Conservation (phyloP, 2,329 filamentous ascomycete genomes). For the Elsinoe arachidis region DNA sequence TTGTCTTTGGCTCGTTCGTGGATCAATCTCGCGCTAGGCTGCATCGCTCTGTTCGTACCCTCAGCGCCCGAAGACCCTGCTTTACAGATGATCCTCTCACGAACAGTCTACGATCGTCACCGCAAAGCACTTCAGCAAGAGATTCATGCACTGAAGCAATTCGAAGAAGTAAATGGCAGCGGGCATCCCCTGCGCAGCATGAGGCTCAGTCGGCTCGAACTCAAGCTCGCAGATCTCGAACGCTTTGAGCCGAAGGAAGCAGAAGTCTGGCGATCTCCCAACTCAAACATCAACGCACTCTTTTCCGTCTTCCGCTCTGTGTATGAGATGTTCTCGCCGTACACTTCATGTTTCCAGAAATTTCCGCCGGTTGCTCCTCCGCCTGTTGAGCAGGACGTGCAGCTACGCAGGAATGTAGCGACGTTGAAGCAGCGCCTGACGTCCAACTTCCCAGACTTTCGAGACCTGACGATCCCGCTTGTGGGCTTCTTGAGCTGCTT, state of each 20-base stretch:
- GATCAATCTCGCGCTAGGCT: conserved; percentile 65
- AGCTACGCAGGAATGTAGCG: conserved; percentile 26
- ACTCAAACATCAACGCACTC: conserved; percentile 59
- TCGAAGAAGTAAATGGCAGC: conserved; percentile 50
- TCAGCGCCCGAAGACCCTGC: conserved; percentile 79
- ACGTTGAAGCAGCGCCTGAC: conserved; percentile 63
- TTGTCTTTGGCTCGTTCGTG: conserved; percentile 44
- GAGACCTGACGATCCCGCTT: conserved; percentile 72
- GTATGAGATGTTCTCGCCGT: not conserved
- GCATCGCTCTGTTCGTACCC: conserved; percentile 73
- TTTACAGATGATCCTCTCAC: conserved; percentile 48
- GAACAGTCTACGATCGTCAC: conserved; percentile 43
- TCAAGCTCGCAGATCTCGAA: conserved; percentile 49
- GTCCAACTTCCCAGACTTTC: conserved; percentile 66
- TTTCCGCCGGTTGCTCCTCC: not conserved
- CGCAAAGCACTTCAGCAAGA: conserved; percentile 20
- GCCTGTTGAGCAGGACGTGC: conserved; percentile 11
- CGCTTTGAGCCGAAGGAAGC: conserved; percentile 59
- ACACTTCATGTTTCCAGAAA: not conserved
- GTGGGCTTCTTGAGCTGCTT: conserved; percentile 73
- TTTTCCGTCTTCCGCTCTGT: conserved; percentile 27
- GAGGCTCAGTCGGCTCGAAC: conserved; percentile 25
- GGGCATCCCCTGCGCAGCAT: not conserved
- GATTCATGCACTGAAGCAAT: conserved; percentile 52
- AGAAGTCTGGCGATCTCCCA: conserved; percentile 61